Conservation (phyloP, 768 basidiomycete species). For the Boletus sp. region DNA sequence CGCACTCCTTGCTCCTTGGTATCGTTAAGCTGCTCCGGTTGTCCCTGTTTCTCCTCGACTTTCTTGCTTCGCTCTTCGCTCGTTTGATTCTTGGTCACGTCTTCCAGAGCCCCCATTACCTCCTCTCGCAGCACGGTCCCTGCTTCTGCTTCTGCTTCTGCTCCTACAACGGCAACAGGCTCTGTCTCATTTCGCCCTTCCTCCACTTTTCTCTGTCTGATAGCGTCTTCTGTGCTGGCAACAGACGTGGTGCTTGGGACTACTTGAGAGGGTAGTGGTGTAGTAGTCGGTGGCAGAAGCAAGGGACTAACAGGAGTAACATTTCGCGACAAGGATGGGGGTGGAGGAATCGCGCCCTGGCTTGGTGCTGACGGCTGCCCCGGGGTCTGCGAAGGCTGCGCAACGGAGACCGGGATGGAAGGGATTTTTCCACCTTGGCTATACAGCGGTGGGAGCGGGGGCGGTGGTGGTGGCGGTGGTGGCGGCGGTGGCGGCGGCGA, state of each 20-base stretch:
- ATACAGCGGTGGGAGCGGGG: constrained; percentile 10
- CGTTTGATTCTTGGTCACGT: not conserved
- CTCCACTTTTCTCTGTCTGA: constrained; percentile 42
- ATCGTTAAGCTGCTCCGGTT: not conserved
- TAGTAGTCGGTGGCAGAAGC: constrained; percentile 14
- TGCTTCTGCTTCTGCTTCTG: not conserved
- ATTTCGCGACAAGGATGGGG: constrained; percentile 1
- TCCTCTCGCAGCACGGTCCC: not conserved
- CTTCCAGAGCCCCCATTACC: not conserved
- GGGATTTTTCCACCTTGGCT: not conserved
- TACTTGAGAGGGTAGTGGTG: constrained; percentile 18
- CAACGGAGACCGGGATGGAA: not conserved
- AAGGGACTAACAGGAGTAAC: constrained; percentile 8
- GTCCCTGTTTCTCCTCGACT: not conserved
- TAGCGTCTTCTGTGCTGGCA: constrained; percentile 29
- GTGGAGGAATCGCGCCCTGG: constrained; percentile 9
- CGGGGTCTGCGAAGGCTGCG: constrained; percentile 9
- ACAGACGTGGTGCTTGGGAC: not conserved
- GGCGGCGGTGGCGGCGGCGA: constrained; percentile 21
- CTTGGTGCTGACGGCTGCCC: not conserved
- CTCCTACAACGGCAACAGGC: not conserved
- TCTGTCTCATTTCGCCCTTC: constrained; percentile 16
- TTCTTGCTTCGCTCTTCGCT: constrained; percentile 25
- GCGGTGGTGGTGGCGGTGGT: constrained; percentile 16
- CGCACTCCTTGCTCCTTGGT: not conserved